Evolutionary conservation across 192 early-diverging fungal species (phyloP).

Genomic region (Fimicolochytrium jonesii): DNA sequence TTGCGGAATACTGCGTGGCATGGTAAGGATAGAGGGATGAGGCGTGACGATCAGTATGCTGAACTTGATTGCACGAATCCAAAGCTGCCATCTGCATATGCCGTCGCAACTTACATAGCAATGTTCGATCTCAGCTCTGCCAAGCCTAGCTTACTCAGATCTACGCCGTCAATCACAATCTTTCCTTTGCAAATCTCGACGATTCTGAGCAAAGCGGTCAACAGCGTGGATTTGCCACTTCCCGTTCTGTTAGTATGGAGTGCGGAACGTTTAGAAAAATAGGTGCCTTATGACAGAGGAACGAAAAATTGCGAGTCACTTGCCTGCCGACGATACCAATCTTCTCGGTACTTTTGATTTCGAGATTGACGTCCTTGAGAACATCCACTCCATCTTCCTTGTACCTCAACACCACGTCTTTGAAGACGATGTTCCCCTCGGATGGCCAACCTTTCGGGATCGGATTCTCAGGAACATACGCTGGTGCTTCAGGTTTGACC

Average conservation of each 20-base stretch:
- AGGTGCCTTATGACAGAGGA: too few species aligned
- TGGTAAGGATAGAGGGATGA: too few species aligned
- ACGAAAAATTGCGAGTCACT: conserved; percentile 31
- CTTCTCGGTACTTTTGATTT: conserved; percentile 66
- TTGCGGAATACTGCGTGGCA: conserved; percentile 68
- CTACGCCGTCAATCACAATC: conserved; percentile 72
- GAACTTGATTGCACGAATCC: too few species aligned
- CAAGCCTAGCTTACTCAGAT: conserved; percentile 62
- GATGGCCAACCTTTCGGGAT: conserved; percentile 25
- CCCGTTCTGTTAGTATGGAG: conserved; percentile 39
- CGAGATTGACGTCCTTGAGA: conserved; percentile 71
- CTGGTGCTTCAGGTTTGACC: conserved; percentile 36
- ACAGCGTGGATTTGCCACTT: conserved; percentile 74
- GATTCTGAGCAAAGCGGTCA: conserved; percentile 48
- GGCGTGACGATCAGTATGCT: too few species aligned
- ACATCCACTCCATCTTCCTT: conserved; percentile 61
- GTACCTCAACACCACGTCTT: conserved; percentile 63
- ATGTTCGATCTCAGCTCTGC: conserved; percentile 64
- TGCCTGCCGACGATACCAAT: conserved; percentile 80
- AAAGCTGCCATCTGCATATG: too few species aligned
- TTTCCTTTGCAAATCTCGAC: conserved; percentile 43
- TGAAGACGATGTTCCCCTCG: conserved; percentile 57
- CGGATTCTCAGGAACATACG: conserved; percentile 26
- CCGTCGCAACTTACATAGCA: conserved; percentile 52
- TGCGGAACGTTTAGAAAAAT: too few species aligned